A percentile compares a stretch with the other conserved stretches of the same genome.
These are phyloP conservation scores for Aspergillus incahuasiensis DNA, from an alignment of 495 filamentous ascomycete genomes.

Conservation along the genomic window DNA sequence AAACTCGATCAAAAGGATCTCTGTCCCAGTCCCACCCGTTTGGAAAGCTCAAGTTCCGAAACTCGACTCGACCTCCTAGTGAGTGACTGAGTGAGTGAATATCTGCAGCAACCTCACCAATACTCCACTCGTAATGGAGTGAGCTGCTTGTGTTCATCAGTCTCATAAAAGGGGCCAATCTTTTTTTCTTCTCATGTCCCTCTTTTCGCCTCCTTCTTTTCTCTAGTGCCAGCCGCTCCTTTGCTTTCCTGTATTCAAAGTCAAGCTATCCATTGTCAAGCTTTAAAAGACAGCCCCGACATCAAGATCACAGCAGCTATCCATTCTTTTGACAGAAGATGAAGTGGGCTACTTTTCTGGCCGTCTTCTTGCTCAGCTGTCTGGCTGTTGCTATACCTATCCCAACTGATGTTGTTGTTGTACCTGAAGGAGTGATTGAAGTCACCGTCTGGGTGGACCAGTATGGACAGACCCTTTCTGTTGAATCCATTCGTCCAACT, in stretches of 20 bases:
- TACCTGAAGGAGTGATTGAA: slow-evolving; percentile 27
- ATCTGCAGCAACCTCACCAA: neutral
- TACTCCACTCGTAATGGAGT: neutral
- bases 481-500: slow-evolving; percentile 16
- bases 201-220: neutral
- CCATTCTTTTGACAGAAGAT: slow-evolving; percentile 4
- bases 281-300: neutral
- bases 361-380: slow-evolving; percentile 13
- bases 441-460: slow-evolving; percentile 64
- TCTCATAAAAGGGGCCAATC: neutral
- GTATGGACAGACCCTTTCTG: slow-evolving; percentile 47
- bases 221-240: neutral
- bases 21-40: neutral
- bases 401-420: slow-evolving; percentile 4
- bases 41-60: neutral
- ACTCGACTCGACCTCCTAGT: neutral
- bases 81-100: neutral
- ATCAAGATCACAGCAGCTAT: neutral
- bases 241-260: neutral
- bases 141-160: neutral
- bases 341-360: slow-evolving; percentile 8
- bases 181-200: neutral
- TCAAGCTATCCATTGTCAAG: neutral
- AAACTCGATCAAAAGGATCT: neutral
- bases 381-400: slow-evolving; percentile 7